phyloP scores from a whole-genome alignment of 495 filamentous ascomycete genomes.

The Cercophora scortea region DNA sequence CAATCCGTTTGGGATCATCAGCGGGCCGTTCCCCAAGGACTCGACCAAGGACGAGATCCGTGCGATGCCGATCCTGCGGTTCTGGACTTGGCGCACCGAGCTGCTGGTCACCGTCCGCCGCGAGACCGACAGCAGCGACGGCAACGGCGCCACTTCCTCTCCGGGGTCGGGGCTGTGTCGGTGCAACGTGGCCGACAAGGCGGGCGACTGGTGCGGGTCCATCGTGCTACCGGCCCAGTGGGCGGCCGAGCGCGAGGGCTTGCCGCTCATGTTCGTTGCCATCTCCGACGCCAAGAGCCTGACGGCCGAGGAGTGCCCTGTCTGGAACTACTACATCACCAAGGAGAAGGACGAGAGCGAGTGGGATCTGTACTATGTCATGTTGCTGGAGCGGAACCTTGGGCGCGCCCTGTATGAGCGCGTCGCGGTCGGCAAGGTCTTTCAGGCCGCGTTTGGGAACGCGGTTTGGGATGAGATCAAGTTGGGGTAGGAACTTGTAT shows the following conservation, averaged over 20 bases:
- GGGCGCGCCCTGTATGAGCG: background rate
- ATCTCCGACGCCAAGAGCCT: slow-evolving; percentile 27
- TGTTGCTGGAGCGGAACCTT: slow-evolving; percentile 7
- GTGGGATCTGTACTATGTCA: slow-evolving; percentile 12
- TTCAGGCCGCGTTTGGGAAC: slow-evolving; percentile 7
- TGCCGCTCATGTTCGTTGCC: slow-evolving; percentile 18
- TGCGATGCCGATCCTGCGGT: background rate
- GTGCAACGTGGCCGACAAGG: background rate
- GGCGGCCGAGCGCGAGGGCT: background rate
- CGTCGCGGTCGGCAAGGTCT: slow-evolving; percentile 11
- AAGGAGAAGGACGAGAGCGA: slow-evolving; percentile 8
- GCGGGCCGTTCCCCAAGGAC: background rate
- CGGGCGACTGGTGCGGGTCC: slow-evolving; percentile 1
- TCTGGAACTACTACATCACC: slow-evolving; percentile 27
- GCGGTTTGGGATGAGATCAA: slow-evolving; percentile 1
- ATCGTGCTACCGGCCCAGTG: background rate
- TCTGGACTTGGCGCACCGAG: background rate
- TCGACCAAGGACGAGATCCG: background rate
- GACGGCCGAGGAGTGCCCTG: slow-evolving; percentile 15
- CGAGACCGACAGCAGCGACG: background rate
- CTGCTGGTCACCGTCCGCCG: background rate
- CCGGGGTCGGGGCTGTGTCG: background rate
- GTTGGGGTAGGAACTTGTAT: background rate
- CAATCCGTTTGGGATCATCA: background rate
- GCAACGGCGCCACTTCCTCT: too few species aligned